A percentile compares a stretch with the other conserved stretches of the same genome.
Conservation (phyloP, 306 rosid species). For the Senna siamea region DNA sequence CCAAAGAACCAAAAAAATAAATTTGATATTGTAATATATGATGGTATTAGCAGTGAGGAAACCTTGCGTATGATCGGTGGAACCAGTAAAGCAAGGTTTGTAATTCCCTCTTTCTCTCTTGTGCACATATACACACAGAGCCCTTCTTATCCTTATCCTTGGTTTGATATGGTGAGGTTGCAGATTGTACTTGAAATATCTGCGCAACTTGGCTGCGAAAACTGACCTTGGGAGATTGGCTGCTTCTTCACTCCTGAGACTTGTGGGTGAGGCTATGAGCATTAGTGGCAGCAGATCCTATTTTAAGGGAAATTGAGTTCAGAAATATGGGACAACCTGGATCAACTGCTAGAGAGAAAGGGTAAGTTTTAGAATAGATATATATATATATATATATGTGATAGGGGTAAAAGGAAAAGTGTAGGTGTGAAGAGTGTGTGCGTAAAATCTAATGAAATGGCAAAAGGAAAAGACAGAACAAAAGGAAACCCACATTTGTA, state of each 20-base stretch:
- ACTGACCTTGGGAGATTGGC: constrained; percentile 95
- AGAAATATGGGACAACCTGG: no score
- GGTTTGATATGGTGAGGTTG: constrained; percentile 33
- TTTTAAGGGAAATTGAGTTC: background rate
- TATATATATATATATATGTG: no score
- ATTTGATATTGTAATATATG: constrained; percentile 80
- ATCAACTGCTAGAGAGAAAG: no score
- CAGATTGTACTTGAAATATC: constrained; percentile 83
- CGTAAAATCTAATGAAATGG: no score
- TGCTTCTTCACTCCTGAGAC: constrained; percentile 84
- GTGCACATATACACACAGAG: constrained; percentile 5
- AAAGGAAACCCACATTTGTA: no score
- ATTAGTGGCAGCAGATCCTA: constrained; percentile 54
- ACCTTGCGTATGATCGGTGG: constrained; percentile 73
- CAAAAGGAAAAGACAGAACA: no score
- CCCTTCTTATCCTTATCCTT: constrained; percentile 16
- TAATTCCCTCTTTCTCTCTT: constrained; percentile 24
- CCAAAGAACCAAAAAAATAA: constrained; percentile 51
- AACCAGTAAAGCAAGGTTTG: constrained; percentile 86
- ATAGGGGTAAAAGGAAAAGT: no score
- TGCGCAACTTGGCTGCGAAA: constrained; percentile 78
- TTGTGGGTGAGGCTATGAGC: constrained; percentile 82
- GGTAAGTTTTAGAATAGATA: no score
- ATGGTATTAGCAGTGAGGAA: constrained; percentile 85
- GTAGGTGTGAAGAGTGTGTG: no score